These are phyloP conservation scores for Penicillium steckii DNA, from an alignment of 495 filamentous ascomycete species.

Conservation along the genomic window DNA sequence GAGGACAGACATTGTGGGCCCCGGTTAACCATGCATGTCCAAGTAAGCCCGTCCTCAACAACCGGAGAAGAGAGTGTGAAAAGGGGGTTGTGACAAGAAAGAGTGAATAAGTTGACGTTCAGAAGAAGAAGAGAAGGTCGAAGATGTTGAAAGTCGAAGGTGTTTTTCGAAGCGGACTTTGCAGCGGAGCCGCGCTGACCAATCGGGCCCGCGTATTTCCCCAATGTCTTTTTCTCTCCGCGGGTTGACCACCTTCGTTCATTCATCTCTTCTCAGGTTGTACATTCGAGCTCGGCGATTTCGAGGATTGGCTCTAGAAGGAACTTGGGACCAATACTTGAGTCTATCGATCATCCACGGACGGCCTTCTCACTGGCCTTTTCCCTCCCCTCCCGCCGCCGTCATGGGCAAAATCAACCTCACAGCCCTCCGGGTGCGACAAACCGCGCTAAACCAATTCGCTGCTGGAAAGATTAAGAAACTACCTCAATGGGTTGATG, in stretches of 20 bases:
- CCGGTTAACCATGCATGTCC: constrained; percentile 41
- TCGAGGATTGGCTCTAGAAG: background rate
- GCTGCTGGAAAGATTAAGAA: constrained; percentile 45
- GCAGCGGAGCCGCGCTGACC: constrained; percentile 39
- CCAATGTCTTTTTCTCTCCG: constrained; percentile 40
- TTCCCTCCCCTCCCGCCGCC: background rate
- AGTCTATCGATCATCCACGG: background rate
- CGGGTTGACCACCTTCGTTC: constrained; percentile 9
- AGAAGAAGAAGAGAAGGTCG: background rate
- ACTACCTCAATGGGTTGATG: constrained; percentile 74
- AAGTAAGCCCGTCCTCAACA: constrained; percentile 1
- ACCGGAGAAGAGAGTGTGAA: background rate
- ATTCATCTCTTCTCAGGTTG: background rate
- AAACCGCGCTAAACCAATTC: constrained; percentile 58
- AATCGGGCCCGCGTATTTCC: constrained; percentile 42
- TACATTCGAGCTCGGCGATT: background rate
- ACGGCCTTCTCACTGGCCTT: background rate
- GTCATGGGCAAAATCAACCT: constrained; percentile 71
- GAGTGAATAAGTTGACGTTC: background rate
- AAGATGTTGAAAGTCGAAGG: background rate
- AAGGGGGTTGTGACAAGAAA: background rate
- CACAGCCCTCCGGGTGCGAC: constrained; percentile 69
- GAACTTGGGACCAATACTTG: background rate
- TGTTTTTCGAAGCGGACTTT: constrained; percentile 20
- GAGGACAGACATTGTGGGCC: constrained; percentile 61